These are phyloP conservation scores for Cucumis sativus DNA, from an alignment of 306 rosid species.

Conservation along the genomic window Cucumber_9930_V3 NC_026655.2:21660501-21661000, in stretches of 20 bases:
- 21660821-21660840: no score
- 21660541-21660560: not conserved
- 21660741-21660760: no score
- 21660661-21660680: no score
- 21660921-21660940: not conserved
- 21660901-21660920: not conserved
- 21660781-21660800: no score
- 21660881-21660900: not conserved
- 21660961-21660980: not conserved
- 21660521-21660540: not conserved
- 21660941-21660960: not conserved
- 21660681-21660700: no score
- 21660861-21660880: no score
- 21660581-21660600: conserved; percentile 43
- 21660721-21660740: no score
- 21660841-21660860: no score
- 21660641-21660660: conserved; percentile 32
- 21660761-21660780: no score
- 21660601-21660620: conserved; percentile 16
- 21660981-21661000: not conserved
- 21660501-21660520: no score
- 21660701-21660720: no score
- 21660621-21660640: conserved; percentile 54
- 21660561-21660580: conserved; percentile 26
- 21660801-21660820: no score